Base-by-base conservation (phyloP, 345 rosid species). In the Clausena lansium region DNA sequence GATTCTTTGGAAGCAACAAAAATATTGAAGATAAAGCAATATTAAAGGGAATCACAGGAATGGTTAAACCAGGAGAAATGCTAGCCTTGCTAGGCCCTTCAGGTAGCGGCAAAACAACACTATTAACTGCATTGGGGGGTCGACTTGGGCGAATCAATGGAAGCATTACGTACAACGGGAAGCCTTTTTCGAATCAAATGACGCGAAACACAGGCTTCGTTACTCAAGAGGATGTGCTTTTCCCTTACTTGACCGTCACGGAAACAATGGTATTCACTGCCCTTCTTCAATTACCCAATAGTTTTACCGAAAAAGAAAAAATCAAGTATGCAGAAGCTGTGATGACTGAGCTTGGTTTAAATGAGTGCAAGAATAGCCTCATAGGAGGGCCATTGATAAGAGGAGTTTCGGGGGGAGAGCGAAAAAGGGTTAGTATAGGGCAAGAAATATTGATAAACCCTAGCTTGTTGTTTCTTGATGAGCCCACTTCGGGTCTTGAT, bases 381-480 rank as follows among this genome's bases (percentile, higher is more conserved):
- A 70, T 90, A 1, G 94, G 92, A 13, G 86, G 82, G 14, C 74
- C 77, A 0, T 28, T 82, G 39, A 2, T 76, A 55, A 82, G 91
- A 67, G 94, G 92, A 0, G 65, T 90, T 41, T 87, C 92, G 0
- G 88, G 91, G 3, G 94, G 92, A n/a, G 92, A 90, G 75, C 71
- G 88, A 20, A 90, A 89, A 75, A 70, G 92, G 80, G 91, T 87
- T 45, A 87, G 91, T 55, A 90, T 88, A 20, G 92, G 91, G 6
- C 91, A 90, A 74, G 92, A 90, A 75, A 78, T 90, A 84, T 82
- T 90, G 24, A 80, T 88, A 74, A 85, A 90, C 75, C 94, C 92
- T 17, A 87, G 94, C 67, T 41, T 89, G 65, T 65, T 90, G 57
- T 84, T 90, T 35, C 68, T 90, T 24, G 92, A 90, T 59, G 94